Percentiles rank a stretch among this genome's conserved stretches.
phyloP scores from a whole-genome alignment of 169 alveolate species.

The Babesia sp. region DNA sequence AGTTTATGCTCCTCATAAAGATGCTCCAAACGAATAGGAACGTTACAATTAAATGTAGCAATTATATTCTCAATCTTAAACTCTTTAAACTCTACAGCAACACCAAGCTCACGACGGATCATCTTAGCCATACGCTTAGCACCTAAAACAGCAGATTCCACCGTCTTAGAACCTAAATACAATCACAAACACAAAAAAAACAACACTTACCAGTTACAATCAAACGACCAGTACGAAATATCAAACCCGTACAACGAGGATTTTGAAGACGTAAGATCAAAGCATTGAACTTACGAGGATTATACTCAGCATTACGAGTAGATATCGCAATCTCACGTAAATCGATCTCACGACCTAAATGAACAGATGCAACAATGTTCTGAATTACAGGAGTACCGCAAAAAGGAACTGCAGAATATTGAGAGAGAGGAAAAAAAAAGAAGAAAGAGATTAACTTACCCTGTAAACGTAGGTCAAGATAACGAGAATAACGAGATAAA shows the following conservation, averaged over 20 bases:
- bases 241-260: conserved; percentile 95
- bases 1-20: conserved; percentile 89
- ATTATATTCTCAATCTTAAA: conserved; percentile 96
- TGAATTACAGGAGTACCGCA: conserved; percentile 84
- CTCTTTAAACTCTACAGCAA: conserved; percentile 82
- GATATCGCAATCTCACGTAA: conserved; percentile 90
- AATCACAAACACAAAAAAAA: neutral
- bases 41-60: conserved; percentile 95
- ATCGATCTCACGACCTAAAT: conserved; percentile 87
- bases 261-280: conserved; percentile 93
- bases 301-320: conserved; percentile 95
- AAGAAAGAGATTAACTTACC: neutral
- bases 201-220: conserved; percentile 90
- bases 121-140: conserved; percentile 94
- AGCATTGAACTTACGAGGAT: conserved; percentile 95
- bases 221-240: conserved; percentile 93
- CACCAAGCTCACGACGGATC: conserved; percentile 88
- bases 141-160: conserved; percentile 88
- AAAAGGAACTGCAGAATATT: neutral
- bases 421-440: no score
- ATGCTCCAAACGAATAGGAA: conserved; percentile 96
- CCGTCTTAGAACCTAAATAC: conserved; percentile 83
- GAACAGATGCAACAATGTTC: conserved; percentile 94
- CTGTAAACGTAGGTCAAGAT: neutral
- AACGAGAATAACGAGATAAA: conserved; percentile 1